Conservation (phyloP, 2,329 filamentous ascomycete genomes). For the Fusarium mexicanum region DNA sequence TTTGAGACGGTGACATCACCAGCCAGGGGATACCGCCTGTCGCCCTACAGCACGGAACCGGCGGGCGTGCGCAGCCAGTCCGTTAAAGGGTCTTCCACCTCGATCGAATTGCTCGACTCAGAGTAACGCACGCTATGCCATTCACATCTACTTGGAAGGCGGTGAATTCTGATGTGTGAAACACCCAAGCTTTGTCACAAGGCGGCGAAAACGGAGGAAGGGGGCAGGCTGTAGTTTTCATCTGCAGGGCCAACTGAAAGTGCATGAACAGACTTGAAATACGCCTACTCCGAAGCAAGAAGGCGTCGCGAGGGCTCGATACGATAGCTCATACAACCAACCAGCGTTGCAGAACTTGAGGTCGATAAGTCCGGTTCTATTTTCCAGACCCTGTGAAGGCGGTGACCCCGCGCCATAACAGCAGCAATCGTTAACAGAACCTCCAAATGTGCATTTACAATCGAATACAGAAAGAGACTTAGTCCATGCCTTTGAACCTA, state of each 20-base stretch:
- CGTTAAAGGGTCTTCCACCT: constrained; percentile 28
- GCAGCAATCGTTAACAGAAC: constrained; percentile 10
- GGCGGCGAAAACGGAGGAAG: constrained; percentile 7
- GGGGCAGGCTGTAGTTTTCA: neutral
- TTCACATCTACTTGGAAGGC: constrained; percentile 29
- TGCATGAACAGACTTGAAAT: constrained; percentile 1
- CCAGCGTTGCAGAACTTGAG: constrained; percentile 29
- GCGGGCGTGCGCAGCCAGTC: constrained; percentile 21
- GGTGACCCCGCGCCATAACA: constrained; percentile 45
- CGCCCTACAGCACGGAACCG: constrained; percentile 25
- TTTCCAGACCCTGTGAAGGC: constrained; percentile 38
- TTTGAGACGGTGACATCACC: constrained; percentile 42
- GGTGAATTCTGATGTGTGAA: constrained; percentile 28
- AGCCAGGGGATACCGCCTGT: constrained; percentile 24
- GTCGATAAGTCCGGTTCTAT: constrained; percentile 45
- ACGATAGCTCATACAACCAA: constrained; percentile 25
- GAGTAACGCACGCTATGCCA: constrained; percentile 11
- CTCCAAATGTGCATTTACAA: neutral
- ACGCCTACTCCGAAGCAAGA: constrained; percentile 12
- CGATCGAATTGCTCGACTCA: constrained; percentile 27
- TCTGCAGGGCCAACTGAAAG: constrained; percentile 7
- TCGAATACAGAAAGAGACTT: neutral
- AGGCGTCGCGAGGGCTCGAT: constrained; percentile 7
- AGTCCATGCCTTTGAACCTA: neutral
- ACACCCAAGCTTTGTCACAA: constrained; percentile 14